Evolutionary conservation across 257 asterid species (phyloP).

Genomic region (Penstemon eatonii): DNA sequence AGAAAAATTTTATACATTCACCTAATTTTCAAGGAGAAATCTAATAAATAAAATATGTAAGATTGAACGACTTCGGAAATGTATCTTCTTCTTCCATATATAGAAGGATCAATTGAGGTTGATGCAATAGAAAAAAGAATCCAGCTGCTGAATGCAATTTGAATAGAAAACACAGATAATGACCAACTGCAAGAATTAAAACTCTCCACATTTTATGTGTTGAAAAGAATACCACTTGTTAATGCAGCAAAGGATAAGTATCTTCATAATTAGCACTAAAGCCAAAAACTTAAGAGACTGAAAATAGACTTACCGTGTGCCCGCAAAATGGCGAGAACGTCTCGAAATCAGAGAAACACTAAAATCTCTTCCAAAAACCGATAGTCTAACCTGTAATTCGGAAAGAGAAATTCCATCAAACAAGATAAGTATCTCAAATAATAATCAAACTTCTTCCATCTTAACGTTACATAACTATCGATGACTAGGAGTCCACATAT

Average conservation of each 20-base stretch:
- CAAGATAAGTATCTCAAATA: constrained; percentile 8
- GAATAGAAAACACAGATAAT: not conserved
- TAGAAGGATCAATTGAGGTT: too few species aligned
- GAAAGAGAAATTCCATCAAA: constrained; percentile 10
- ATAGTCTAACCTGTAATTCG: constrained; percentile 66
- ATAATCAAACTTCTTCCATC: constrained; percentile 12
- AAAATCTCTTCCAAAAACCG: constrained; percentile 95
- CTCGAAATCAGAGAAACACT: constrained; percentile 84
- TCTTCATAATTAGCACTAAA: constrained; percentile 2
- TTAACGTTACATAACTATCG: constrained; percentile 5
- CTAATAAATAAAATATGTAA: too few species aligned
- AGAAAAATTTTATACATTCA: too few species aligned
- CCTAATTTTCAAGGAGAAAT: too few species aligned
- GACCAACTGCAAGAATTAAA: not conserved
- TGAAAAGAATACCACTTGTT: constrained; percentile 19
- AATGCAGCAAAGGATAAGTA: constrained; percentile 9
- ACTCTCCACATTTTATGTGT: constrained; percentile 5
- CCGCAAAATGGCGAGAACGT: constrained; percentile 99
- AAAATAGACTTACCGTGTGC: constrained; percentile 74
- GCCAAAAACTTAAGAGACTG: constrained; percentile 16
- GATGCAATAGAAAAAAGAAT: too few species aligned
- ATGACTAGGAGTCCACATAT: not conserved
- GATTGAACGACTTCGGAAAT: too few species aligned
- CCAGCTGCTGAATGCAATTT: not conserved
- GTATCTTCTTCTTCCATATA: too few species aligned